Evolutionary conservation across 352 stramenopile genomes (phyloP), one percentile per base, ranked within the genome.

Genomic region (Globisporangium parvum): DNA sequence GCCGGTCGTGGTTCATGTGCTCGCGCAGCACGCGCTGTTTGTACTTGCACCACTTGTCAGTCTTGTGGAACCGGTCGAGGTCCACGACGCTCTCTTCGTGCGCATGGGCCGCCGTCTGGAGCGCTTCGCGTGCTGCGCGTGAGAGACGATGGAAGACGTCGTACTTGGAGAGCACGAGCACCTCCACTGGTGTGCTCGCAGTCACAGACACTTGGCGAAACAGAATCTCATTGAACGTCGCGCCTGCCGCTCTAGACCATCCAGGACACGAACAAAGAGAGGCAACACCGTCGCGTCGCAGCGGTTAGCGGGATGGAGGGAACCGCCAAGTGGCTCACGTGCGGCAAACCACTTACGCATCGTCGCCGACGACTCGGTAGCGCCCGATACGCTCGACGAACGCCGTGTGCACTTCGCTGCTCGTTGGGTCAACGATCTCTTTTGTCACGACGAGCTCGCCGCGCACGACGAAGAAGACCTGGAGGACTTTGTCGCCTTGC

Each of bases 81-180:
- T 87, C 85, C 21, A 88, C 74, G 48, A 91, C 67, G 20, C 60
- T 75, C 39, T 82, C 67, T 0, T 66, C 68, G 35, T 75, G 73
- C 18, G 57, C 65, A 8, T 81, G 70, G 5, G 68, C 73, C 0
- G 75, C 69, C 31, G 68, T 60, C 6, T 76, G 72, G 2, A 88
- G 55, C 0, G 69, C 85, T 55, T 91, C 78, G 8, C 80, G 60
- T 28, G 75, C 76, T 0, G 73, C 65, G 0, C 70, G 69, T 1
- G 80, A 87, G 1, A 91, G 51, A 0, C 80, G 78, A 57, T 91
- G 77, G 47, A 88, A 91, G 1, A 89, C 77, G 49, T 91, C 80
- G 56, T 91, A 87, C 53, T 91, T 91, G 28, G 80, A 87, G 0
- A 91, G 68, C 12, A 88, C 50, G 14, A 91, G 61, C 17, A 87